Evolutionary conservation across 2,329 filamentous ascomycete genomes (phyloP).

Genomic region (Graphilbum ipis-grandicollis): DNA sequence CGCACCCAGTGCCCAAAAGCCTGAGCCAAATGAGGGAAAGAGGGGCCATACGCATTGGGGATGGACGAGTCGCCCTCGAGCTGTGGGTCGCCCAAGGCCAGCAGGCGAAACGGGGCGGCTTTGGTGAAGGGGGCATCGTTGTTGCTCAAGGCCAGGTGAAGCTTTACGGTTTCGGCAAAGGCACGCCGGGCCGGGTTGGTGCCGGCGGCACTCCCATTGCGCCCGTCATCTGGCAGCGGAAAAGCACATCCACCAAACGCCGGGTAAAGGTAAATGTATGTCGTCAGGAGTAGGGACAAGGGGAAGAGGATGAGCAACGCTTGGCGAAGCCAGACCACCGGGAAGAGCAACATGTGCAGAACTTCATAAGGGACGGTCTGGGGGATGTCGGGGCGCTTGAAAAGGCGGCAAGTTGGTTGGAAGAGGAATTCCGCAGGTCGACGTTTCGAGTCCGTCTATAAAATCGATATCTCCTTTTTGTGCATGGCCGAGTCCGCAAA

Average conservation of each 20-base stretch:
- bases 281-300: conserved; percentile 49
- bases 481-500: too few relatives aligned
- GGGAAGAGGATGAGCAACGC: conserved; percentile 40
- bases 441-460: too few relatives aligned
- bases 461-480: too few relatives aligned
- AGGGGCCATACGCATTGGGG: conserved; percentile 34
- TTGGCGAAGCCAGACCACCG: conserved; percentile 35
- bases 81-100: conserved; percentile 82
- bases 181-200: conserved; percentile 6
- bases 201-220: neutral
- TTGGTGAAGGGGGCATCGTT: too few relatives aligned
- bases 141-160: conserved; percentile 14
- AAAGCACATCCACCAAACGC: conserved; percentile 67
- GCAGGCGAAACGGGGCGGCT: conserved; percentile 76
- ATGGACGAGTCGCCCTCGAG: conserved; percentile 84
- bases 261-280: conserved; percentile 81
- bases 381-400: too few relatives aligned
- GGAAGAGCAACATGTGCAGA: conserved; percentile 30
- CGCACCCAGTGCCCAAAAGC: conserved; percentile 30
- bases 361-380: too few relatives aligned
- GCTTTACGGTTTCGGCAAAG: conserved; percentile 21
- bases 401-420: too few relatives aligned
- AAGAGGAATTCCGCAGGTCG: conserved; percentile 12
- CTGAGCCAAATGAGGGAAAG: conserved; percentile 34
- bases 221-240: conserved; percentile 29